Evolutionary conservation across 441 rosid species (phyloP).

Genomic region (Erodium trifolium): DNA sequence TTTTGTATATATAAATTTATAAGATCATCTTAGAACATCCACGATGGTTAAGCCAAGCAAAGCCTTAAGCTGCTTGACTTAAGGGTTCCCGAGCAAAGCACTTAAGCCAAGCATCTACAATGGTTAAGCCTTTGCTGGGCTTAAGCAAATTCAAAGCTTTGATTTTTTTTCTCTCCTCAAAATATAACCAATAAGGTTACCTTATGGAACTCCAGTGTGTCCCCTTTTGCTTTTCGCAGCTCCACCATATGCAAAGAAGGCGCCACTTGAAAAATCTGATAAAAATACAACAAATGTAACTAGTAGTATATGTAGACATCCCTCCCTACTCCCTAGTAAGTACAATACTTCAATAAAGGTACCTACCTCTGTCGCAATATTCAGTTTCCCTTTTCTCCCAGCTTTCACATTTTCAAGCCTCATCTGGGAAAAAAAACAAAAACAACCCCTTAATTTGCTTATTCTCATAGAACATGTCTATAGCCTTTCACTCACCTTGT

Average conservation of each 20-base stretch:
- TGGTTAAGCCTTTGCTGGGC: too few species aligned
- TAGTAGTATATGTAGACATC: background rate
- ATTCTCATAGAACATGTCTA: background rate
- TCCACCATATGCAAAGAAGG: conserved; percentile 93
- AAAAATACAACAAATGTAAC: conserved; percentile 6
- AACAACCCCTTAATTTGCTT: too few species aligned
- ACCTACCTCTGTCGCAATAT: conserved; percentile 74
- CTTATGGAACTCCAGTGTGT: conserved; percentile 91
- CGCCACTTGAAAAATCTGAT: conserved; percentile 84
- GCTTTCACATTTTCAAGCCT: conserved; percentile 81
- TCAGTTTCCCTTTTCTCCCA: conserved; percentile 90
- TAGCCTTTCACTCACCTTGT: conserved; percentile 50
- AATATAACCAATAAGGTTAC: conserved; percentile 22
- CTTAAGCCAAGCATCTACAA: too few species aligned
- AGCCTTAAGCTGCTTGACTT: too few species aligned
- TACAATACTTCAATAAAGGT: background rate
- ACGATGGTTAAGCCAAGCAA: too few species aligned
- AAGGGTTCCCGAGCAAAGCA: too few species aligned
- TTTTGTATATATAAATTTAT: background rate
- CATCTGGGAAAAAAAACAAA: conserved; percentile 39
- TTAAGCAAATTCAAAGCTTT: too few species aligned
- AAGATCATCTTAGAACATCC: background rate
- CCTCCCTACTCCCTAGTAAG: background rate
- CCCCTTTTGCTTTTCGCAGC: conserved; percentile 88
- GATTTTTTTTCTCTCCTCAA: background rate